These are phyloP conservation scores for Hericium coralloides DNA, from an alignment of 768 basidiomycete species.

Conservation along the genomic window DNA sequence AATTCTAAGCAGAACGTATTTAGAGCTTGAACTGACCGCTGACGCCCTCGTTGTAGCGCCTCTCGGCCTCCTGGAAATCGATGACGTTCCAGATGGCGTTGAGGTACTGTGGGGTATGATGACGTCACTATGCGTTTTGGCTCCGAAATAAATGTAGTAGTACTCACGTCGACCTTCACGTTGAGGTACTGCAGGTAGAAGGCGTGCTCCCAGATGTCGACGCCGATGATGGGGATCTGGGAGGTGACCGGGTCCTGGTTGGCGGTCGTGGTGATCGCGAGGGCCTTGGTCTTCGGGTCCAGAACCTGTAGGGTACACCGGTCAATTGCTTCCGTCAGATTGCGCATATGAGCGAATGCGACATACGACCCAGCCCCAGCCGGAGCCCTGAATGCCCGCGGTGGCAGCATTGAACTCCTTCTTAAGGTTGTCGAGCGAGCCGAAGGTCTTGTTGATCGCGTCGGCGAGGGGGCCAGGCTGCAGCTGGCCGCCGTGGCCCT, in stretches of 20 bases:
- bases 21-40: neutral
- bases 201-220: constrained; percentile 95
- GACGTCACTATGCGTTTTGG: neutral
- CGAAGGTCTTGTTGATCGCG: constrained; percentile 75
- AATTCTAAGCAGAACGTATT: neutral
- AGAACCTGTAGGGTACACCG: constrained; percentile 46
- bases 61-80: constrained; percentile 91
- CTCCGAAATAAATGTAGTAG: neutral
- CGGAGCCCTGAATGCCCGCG: constrained; percentile 90
- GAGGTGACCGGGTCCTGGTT: constrained; percentile 95
- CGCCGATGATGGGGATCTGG: constrained; percentile 85
- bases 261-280: constrained; percentile 87
- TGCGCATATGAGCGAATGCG: neutral
- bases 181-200: constrained; percentile 64
- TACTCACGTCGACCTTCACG: constrained; percentile 85
- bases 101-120: constrained; percentile 57
- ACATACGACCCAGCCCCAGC: constrained; percentile 95
- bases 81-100: constrained; percentile 93
- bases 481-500: constrained; percentile 47
- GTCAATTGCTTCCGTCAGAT: neutral
- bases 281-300: constrained; percentile 53
- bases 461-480: constrained; percentile 60
- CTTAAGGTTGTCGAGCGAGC: constrained; percentile 80
- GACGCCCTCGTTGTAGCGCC: constrained; percentile 32
- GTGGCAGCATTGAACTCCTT: constrained; percentile 80